Conservation (phyloP, 2,329 filamentous ascomycete species). For the Alternaria rosae region DNA sequence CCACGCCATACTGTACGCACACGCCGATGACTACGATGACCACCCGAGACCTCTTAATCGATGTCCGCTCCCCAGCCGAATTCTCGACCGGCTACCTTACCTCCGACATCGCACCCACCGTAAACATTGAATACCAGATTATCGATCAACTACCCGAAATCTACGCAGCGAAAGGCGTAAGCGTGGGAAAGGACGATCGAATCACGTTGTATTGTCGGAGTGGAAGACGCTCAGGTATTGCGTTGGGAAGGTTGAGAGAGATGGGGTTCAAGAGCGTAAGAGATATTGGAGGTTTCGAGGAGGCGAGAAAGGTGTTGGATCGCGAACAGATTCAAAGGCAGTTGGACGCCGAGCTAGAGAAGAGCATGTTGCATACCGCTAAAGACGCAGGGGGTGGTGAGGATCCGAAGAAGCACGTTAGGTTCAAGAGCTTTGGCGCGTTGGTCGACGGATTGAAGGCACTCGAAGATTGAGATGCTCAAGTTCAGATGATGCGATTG, state of each 20-base stretch:
- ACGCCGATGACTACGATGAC: background rate
- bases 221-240: constrained; percentile 45
- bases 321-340: constrained; percentile 34
- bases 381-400: constrained; percentile 3
- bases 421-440: constrained; percentile 30
- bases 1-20: background rate
- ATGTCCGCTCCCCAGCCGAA: constrained; percentile 48
- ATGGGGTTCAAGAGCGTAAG: constrained; percentile 42
- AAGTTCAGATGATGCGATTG: background rate
- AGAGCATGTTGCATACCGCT: background rate
- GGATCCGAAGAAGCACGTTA: constrained; percentile 17
- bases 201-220: constrained; percentile 51
- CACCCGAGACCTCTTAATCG: constrained; percentile 38
- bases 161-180: constrained; percentile 25
- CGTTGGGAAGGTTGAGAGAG: constrained; percentile 35
- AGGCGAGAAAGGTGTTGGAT: constrained; percentile 38
- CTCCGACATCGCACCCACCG: constrained; percentile 32
- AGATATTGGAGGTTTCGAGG: constrained; percentile 48
- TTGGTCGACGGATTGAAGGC: constrained; percentile 41
- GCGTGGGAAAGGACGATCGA: constrained; percentile 33
- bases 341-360: constrained; percentile 14
- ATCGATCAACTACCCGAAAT: constrained; percentile 39
- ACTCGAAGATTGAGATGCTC: constrained; percentile 26
- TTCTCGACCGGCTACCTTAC: constrained; percentile 43
- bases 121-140: constrained; percentile 50